Base-by-base conservation (phyloP, 306 rosid species). In the Gastrolobium bilobum region DNA sequence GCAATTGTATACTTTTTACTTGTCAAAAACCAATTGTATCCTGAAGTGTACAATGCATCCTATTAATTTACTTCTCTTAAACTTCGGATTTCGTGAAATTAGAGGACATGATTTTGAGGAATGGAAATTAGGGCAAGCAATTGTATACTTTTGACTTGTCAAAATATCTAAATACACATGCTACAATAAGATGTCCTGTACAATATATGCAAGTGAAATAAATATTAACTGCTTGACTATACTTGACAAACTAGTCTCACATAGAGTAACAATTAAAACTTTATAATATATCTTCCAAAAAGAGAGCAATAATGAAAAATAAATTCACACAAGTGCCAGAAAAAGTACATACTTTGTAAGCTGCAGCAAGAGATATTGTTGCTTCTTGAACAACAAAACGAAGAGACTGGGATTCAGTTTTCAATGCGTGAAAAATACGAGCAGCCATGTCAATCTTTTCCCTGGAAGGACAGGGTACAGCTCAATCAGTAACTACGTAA, bases 371-470 rank as follows among this genome's bases (percentile, higher is more conserved):
- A 83, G 97, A 91, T 75, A 87, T 79, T 69, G 95, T 94, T 51
- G 97, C 97, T 77, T 92, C 99, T 83, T 94, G 99, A 81, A 94
- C 85, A 73, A 84, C 86, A 59, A 87, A 89, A 61, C 97, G 94
- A 78, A 91, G 94, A 79, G 92, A 86, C 52, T 93, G 92, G 15
- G 87, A 77, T 86, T 94, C 99, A 79, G 82, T 81, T 86, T 88
- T 92, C 82, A 94, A 70, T 60, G 97, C 90, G 53, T 88, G 88
- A 86, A 94, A 94, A 75, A 94, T 97, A 13, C 92, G 97, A 76
- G 86, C 81, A 52, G 97, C 97, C 92, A 92, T 89, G 79, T 91
- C 97, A 88, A 80, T 88, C 88, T 90, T 92, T 81, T 91, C 92
- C 74, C 97, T 94, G 84, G 35, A 80, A 84, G 43, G 68, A 65